phyloP scores from a whole-genome alignment of 768 basidiomycete genomes.

The Cystofilobasidium capitatum region DNA sequence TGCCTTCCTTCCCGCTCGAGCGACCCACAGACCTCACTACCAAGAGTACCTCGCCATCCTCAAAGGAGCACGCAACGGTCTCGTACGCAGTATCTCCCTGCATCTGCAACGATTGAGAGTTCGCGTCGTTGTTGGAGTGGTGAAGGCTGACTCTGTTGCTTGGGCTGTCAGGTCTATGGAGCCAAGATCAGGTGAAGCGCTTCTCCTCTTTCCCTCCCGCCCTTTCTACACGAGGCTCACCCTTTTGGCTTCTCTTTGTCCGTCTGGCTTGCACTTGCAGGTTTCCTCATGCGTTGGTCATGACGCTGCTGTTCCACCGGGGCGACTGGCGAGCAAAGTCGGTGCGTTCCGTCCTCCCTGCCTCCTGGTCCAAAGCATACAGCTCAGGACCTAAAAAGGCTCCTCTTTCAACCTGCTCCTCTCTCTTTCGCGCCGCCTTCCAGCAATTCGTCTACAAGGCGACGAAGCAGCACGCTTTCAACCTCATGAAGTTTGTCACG shows the following conservation, averaged over 20 bases:
- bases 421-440: background rate
- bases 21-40: background rate
- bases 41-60: constrained; percentile 87
- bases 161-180: constrained; percentile 19
- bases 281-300: constrained; percentile 95
- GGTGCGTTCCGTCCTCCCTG: constrained; percentile 11
- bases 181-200: constrained; percentile 53
- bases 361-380: background rate
- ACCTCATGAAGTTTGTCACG: constrained; percentile 87
- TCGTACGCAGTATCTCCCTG: constrained; percentile 38
- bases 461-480: constrained; percentile 56
- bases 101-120: background rate
- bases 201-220: background rate
- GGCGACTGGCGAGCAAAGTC: constrained; percentile 59
- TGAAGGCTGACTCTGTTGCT: background rate
- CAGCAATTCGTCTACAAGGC: constrained; percentile 57
- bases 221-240: background rate
- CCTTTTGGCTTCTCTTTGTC: background rate
- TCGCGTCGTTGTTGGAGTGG: background rate
- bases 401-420: background rate
- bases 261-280: constrained; percentile 20
- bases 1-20: too few relatives aligned
- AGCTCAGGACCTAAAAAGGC: background rate
- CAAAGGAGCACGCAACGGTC: constrained; percentile 60
- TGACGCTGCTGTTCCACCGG: constrained; percentile 86